phyloP scores from a whole-genome alignment of 352 stramenopile species.

The Globisporangium uncinulatum region DNA sequence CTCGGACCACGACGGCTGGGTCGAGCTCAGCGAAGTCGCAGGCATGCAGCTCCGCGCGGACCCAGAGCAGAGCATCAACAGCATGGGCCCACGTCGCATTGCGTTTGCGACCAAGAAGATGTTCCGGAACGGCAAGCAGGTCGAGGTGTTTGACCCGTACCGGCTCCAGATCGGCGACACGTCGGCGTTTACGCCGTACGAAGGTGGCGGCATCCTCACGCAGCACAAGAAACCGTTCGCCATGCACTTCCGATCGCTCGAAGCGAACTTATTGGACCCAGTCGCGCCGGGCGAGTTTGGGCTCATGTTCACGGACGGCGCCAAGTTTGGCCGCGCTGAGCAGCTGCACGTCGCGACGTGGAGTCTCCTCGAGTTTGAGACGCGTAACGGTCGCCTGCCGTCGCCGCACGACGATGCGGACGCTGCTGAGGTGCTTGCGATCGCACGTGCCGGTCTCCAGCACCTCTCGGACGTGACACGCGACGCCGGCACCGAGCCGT shows the following conservation, averaged over 20 bases:
- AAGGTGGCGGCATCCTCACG: constrained; percentile 73
- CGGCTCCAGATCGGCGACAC: constrained; percentile 80
- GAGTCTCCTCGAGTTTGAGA: constrained; percentile 78
- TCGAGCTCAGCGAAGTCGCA: constrained; percentile 82
- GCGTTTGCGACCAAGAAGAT: constrained; percentile 84
- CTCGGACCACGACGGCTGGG: constrained; percentile 79
- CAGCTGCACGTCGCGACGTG: constrained; percentile 74
- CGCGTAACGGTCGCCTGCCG: constrained; percentile 55
- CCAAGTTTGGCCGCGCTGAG: constrained; percentile 83
- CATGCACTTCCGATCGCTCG: constrained; percentile 69
- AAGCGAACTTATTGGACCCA: constrained; percentile 61
- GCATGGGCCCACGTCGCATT: constrained; percentile 64
- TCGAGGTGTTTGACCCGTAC: constrained; percentile 82
- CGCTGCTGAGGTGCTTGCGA: constrained; percentile 57
- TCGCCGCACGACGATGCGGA: constrained; percentile 58
- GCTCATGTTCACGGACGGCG: constrained; percentile 83
- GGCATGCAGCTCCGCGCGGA: constrained; percentile 65
- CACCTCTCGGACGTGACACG: constrained; percentile 60
- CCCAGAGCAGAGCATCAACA: constrained; percentile 70
- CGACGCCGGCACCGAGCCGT: constrained; percentile 34
- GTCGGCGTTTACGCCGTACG: constrained; percentile 72
- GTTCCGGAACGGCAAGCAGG: constrained; percentile 81
- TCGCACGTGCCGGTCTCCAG: constrained; percentile 59
- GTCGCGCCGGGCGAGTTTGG: constrained; percentile 67
- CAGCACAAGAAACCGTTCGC: constrained; percentile 82